Evolutionary conservation across 2,329 filamentous ascomycete genomes (phyloP).

Genomic region (Penicillium sp.): DNA sequence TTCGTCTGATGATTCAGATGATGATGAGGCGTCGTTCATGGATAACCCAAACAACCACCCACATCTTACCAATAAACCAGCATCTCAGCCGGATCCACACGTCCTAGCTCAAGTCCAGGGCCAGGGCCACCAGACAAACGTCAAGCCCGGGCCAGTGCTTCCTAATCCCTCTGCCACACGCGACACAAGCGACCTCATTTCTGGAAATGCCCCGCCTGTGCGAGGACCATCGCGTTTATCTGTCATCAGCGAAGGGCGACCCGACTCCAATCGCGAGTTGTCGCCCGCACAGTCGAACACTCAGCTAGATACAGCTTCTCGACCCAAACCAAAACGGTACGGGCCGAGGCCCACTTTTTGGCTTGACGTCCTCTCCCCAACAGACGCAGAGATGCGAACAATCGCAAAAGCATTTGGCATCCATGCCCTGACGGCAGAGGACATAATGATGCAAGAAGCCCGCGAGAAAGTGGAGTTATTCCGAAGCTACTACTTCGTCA

Average conservation of each 20-base stretch:
- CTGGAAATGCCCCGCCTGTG: not conserved
- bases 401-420: constrained; percentile 92
- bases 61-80: constrained; percentile 1
- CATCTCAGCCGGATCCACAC: constrained; percentile 12
- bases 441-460: constrained; percentile 96
- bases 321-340: constrained; percentile 54
- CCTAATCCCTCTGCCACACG: constrained; percentile 10
- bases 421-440: constrained; percentile 90
- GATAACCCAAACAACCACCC: constrained; percentile 16
- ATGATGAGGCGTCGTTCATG: constrained; percentile 30
- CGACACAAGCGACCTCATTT: not conserved
- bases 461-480: constrained; percentile 98
- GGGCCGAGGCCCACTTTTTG: constrained; percentile 93
- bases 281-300: constrained; percentile 26
- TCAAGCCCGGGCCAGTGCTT: not conserved
- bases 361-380: constrained; percentile 89
- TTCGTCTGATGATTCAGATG: constrained; percentile 68
- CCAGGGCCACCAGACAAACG: constrained; percentile 2
- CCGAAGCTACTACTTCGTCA: constrained; percentile 97
- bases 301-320: constrained; percentile 19
- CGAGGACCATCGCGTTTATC: constrained; percentile 34
- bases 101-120: constrained; percentile 1
- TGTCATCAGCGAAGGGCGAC: constrained; percentile 35
- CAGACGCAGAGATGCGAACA: constrained; percentile 93
- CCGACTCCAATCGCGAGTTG: constrained; percentile 31